Base-by-base conservation (phyloP, 768 basidiomycete genomes). In the Lactarius indigo region DNA sequence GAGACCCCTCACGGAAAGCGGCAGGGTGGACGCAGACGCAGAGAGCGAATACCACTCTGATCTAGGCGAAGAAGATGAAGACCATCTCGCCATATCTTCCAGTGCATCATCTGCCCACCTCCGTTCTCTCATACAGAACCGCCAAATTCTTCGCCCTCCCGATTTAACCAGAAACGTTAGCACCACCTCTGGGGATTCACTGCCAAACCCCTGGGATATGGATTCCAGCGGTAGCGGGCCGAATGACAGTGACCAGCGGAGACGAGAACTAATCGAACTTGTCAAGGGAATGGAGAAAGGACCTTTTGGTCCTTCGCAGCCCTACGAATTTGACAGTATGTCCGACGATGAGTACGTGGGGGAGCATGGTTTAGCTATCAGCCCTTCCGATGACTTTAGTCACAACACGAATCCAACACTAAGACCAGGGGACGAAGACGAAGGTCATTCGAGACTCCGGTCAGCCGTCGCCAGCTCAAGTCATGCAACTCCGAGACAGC, bases 321-420 rank as follows among this genome's bases (percentile, higher is more conserved):
- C 42, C 6, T 52, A 64, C 20, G 56, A 50, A 7, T 64, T 58
- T 39, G 65, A 71, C 23, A 20, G 57, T 30, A 23, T 61, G 17
- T 69, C 66, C 18, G 66, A 64, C 26, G 59, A 70, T 10, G 64
- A 67, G 1, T 64, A 57, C 20, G 39, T 39, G n/a, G 63, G 79
- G 75, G 61, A 77, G 74, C 63, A 78, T 79, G 68, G 70, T 8
- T 57, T 71, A 30, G 70, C 70, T n/a, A 69, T 71, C 58, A 71
- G 70, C 33, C 63, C 64, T 28, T 71, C 70, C 10, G 67, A 63
- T 31, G 26, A 64, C 9, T 63, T 67, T 31, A 41, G 52, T 23
- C 35, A 26, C 15, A 63, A 28, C 12, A 18, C 39, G 30, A 23
- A 62, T 33, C 28, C 30, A n/a, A 41, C 61, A 47, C 30, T 63